These are phyloP conservation scores for Trametes cingulata DNA, from an alignment of 768 basidiomycete species.

Conservation along the genomic window DNA sequence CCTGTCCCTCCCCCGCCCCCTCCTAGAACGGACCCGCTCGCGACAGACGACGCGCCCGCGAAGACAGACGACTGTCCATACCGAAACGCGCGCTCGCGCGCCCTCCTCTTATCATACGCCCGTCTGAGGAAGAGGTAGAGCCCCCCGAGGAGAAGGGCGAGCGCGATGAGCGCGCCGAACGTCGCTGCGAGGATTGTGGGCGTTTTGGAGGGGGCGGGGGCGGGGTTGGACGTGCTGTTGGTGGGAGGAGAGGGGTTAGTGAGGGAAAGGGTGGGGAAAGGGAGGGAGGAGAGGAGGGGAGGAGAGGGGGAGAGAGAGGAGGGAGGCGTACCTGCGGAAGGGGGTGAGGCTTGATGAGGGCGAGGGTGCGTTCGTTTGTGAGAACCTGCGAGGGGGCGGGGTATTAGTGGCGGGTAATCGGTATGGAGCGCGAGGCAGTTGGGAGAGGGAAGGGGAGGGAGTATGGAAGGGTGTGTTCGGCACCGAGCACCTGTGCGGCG, in stretches of 20 bases:
- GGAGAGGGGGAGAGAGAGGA: not conserved
- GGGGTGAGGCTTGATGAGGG: not conserved
- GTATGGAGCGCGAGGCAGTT: no score
- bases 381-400: no score
- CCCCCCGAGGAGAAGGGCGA: constrained; percentile 16
- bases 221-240: not conserved
- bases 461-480: no score
- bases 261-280: not conserved
- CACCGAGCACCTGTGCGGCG: no score
- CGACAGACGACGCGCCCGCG: not conserved
- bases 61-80: constrained; percentile 22
- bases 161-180: constrained; percentile 27
- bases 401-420: no score
- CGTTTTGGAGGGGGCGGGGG: constrained; percentile 13
- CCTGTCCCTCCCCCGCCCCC: no score
- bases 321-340: not conserved
- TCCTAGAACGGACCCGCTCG: not conserved
- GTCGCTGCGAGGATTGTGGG: constrained; percentile 20
- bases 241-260: not conserved
- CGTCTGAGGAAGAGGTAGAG: constrained; percentile 22
- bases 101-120: constrained; percentile 16
- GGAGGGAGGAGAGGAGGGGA: not conserved
- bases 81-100: constrained; percentile 26
- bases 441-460: no score
- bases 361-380: not conserved